Evolutionary conservation across 2,329 filamentous ascomycete genomes (phyloP), one percentile per base, ranked within the genome.

Genomic region (Verruconis gallopava): DNA sequence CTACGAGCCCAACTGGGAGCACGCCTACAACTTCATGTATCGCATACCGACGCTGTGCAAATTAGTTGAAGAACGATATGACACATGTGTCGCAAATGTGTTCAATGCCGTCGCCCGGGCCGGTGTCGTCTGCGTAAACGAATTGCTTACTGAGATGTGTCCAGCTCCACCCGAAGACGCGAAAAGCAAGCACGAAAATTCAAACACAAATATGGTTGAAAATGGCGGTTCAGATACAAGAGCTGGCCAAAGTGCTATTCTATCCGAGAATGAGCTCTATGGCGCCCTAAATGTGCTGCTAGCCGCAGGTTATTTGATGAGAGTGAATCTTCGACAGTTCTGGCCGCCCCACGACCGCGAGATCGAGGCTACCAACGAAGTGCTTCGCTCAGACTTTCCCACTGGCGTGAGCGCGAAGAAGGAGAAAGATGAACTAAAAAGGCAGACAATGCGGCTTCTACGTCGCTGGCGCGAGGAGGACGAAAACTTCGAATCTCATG

Each of bases 1-100:
- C 56, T 98, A 96, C 63, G 84, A 94, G 58, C 82, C 85, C 45
- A 86, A 95, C 53, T 69, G 79, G 55, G 68, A 77, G 50, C 76
- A 79, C 47, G 83, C 85, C 48, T 96, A 96, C 62, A 37, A 44
- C 19, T 79, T 79, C 50, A 69, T 95, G 34, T 68, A 88, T 28
- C 81, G 91, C 44, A 75, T 76, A 3, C 86, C 85, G 34, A 91
- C 85, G 61, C 81, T 94, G 30, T 65, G 91, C 20, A 75, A 86
- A 48, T 68, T 85, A 46, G 72, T 91, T 34, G 77, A 85, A 50
- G 72, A 71, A 22, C 75, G 80, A 50, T 80, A 85, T 55, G 89
- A 88, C 14, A 65, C 69, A n/a, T 72, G 77, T 47, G 85, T 85
- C 21, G 75, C 77, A 44, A 75, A 79, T 47, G 68, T 95, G 30